These are phyloP conservation scores for Saturnispora besseyi DNA, from an alignment of 805 yeast genomes.

Conservation along the genomic window DNA sequence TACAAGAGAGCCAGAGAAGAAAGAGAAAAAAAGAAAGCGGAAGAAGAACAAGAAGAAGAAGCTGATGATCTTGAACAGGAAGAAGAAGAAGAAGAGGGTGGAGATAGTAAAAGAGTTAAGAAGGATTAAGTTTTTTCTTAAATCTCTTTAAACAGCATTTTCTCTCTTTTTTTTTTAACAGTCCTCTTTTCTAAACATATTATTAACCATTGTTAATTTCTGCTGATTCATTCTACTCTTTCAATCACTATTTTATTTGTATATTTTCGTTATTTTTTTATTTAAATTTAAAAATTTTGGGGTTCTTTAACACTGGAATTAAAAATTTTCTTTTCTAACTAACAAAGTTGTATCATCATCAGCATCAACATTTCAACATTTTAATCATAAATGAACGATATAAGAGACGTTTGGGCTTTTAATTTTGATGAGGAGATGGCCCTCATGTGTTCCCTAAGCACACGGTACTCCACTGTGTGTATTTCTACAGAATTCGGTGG, in stretches of 20 bases:
- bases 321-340: too few species aligned
- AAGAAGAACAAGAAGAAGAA: slow-evolving; percentile 16
- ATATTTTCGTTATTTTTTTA: too few species aligned
- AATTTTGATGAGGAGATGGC: slow-evolving; percentile 62
- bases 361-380: background rate
- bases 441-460: slow-evolving; percentile 15
- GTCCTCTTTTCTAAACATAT: too few species aligned
- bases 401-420: slow-evolving; percentile 67
- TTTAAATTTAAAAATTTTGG: too few species aligned
- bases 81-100: slow-evolving; percentile 14
- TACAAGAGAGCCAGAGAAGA: slow-evolving; percentile 47
- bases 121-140: background rate
- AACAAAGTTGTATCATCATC: background rate
- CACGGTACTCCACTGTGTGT: slow-evolving; percentile 38
- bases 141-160: background rate
- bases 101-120: background rate
- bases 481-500: slow-evolving; percentile 95
- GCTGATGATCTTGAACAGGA: slow-evolving; percentile 18
- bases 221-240: too few species aligned
- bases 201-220: too few species aligned
- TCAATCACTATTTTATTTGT: too few species aligned
- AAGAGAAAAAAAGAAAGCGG: slow-evolving; percentile 29
- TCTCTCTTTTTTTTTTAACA: too few species aligned
- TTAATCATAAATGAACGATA: slow-evolving; percentile 3
- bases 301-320: too few species aligned